These are phyloP conservation scores for Ophiostoma tasmaniense DNA, from an alignment of 2,329 filamentous ascomycete species.

Conservation along the genomic window DNA sequence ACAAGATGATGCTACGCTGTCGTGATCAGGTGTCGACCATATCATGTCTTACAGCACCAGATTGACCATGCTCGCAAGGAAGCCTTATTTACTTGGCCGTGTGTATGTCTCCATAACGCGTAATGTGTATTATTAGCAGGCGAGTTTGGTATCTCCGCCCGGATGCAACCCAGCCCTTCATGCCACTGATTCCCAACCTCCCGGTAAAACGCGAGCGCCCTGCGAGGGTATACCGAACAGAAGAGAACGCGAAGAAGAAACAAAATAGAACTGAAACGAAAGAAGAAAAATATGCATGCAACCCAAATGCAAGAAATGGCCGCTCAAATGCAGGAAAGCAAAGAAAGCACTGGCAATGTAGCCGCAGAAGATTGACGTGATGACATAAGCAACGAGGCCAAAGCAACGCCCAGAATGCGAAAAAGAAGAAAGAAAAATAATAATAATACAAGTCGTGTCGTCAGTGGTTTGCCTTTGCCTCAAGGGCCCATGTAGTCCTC, in stretches of 20 bases:
- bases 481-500: constrained; percentile 56
- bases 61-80: constrained; percentile 8
- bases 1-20: not conserved
- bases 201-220: not conserved
- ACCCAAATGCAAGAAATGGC: constrained; percentile 2
- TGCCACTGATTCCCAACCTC: not conserved
- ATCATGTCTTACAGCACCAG: not conserved
- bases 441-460: constrained; percentile 1
- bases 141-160: not conserved
- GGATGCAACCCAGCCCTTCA: not conserved
- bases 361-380: not conserved
- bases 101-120: not conserved
- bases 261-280: not conserved
- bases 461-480: constrained; percentile 22
- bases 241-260: not conserved
- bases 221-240: not conserved
- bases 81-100: not conserved
- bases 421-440: not conserved
- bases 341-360: not conserved
- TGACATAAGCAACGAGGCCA: not conserved
- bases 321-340: not conserved
- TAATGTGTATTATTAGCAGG: constrained; percentile 1
- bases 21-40: not conserved
- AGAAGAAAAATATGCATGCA: constrained; percentile 1
- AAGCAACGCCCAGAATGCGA: not conserved